Conservation (phyloP, 2,329 filamentous ascomycete species). For the Trichoderma hamatum region DNA sequence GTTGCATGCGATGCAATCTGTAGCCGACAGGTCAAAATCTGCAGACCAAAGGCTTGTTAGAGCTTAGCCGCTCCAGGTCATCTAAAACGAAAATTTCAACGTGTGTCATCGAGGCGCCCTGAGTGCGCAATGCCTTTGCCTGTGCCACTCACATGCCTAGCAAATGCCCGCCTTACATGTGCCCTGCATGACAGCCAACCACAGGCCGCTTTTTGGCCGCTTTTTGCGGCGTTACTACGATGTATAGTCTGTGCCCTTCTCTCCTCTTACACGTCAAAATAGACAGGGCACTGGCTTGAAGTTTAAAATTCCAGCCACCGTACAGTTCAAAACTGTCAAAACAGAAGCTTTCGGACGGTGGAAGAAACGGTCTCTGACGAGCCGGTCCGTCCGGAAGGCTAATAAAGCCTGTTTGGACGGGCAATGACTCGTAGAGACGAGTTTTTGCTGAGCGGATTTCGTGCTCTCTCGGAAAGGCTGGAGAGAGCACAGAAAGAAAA, state of each 20-base stretch:
- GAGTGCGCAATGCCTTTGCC: background rate
- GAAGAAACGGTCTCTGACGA: conserved; percentile 11
- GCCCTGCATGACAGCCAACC: background rate
- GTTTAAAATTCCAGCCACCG: background rate
- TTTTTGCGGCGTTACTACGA: background rate
- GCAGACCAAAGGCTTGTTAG: background rate
- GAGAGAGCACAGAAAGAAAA: background rate
- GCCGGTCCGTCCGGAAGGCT: conserved; percentile 23
- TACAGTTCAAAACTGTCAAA: conserved; percentile 4
- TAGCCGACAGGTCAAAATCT: conserved; percentile 1
- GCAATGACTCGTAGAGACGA: background rate
- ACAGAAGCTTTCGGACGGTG: conserved; percentile 8
- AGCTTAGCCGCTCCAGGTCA: background rate
- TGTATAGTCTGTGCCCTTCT: background rate
- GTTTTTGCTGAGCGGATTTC: background rate
- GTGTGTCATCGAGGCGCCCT: background rate
- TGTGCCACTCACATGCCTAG: background rate
- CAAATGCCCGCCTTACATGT: background rate
- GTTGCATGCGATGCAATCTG: conserved; percentile 2
- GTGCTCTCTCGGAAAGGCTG: background rate
- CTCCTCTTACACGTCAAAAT: background rate
- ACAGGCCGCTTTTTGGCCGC: background rate
- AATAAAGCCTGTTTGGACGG: background rate
- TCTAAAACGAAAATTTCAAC: background rate
- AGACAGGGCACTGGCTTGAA: background rate